These are phyloP conservation scores for Zymoseptoria brevis DNA, from an alignment of 2,329 filamentous ascomycete species.

Conservation along the genomic window DNA sequence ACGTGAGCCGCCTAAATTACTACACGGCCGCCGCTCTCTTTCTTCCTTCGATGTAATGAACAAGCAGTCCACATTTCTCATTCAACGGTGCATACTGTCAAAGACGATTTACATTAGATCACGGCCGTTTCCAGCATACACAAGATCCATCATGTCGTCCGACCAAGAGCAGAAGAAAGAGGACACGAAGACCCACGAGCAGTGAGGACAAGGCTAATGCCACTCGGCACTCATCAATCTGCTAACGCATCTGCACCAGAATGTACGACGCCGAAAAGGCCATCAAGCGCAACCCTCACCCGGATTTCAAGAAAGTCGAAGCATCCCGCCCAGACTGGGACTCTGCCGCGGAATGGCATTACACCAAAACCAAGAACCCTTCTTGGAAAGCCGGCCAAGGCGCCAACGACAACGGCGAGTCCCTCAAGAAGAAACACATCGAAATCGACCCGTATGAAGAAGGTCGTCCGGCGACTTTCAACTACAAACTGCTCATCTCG, in stretches of 20 bases:
- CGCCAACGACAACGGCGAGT: slow-evolving; percentile 49
- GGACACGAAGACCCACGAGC: slow-evolving; percentile 24
- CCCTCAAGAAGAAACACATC: slow-evolving; percentile 54
- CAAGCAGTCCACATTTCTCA: neutral
- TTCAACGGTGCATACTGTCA: neutral
- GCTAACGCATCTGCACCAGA: neutral
- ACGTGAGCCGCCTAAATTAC: slow-evolving; percentile 6
- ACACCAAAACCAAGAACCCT: slow-evolving; percentile 57
- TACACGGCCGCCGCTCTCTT: neutral
- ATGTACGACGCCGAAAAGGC: slow-evolving; percentile 32
- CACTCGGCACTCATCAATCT: neutral
- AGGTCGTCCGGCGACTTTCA: slow-evolving; percentile 59
- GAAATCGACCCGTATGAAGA: slow-evolving; percentile 73
- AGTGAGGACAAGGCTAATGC: neutral
- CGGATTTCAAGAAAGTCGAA: slow-evolving; percentile 68
- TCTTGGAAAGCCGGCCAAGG: slow-evolving; percentile 60
- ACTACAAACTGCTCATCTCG: slow-evolving; percentile 89
- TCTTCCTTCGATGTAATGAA: neutral
- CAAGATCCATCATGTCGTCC: slow-evolving; percentile 18
- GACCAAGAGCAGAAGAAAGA: slow-evolving; percentile 21
- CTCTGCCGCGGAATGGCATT: slow-evolving; percentile 40
- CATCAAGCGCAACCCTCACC: slow-evolving; percentile 41
- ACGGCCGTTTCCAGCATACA: neutral
- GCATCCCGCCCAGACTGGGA: slow-evolving; percentile 56
- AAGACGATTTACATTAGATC: neutral